Base-by-base conservation (phyloP, 2,329 filamentous ascomycete species). In the Arthroderma sp. region DNA sequence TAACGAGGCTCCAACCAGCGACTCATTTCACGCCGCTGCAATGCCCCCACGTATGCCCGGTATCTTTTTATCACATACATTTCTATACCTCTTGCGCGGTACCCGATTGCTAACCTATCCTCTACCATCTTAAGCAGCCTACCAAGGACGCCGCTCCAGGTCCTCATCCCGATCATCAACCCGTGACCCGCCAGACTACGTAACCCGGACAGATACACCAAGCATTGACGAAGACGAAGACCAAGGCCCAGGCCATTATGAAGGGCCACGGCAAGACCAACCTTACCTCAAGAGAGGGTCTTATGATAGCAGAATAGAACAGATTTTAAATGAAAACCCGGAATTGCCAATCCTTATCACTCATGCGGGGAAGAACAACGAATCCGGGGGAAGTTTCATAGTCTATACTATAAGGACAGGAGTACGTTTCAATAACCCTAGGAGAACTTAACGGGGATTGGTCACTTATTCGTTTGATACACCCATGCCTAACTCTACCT, bases 361-460 rank as follows among this genome's bases (percentile, higher is more conserved):
- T 1, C 85, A 94, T 59, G 91, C 93, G 3, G 91, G 91, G 48
- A 98, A 98, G 75, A 95, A 89, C 64, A 68, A 81, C 50, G 89
- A 96, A 63, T 88, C 84, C 53, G 87, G 87, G 45, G 87, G 88
- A 10, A 82, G 86, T 66, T 95, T 86, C 60, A 98, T 98, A 57
- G 88, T 94, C 32, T 98, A 98, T 66, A 95, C 89, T 7, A 96
- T 98, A 58, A 78, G 86, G 52, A 96, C 91, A 36, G 89, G 87
- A 41, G 88, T 94, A 80, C 51, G 76, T 29, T 33, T 11, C 33
- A 7, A 10, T 4, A n/a, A 11, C 33, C 9, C 10, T 30, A 4
- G 4, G 6, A 22, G 15, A 22, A 22, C 15, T 1, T 10, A 5
- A 5, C 33, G 11, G 10, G 8, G 7, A 3, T 4, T 29, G n/a